phyloP scores from a whole-genome alignment of 2,329 filamentous ascomycete species.

The Colletotrichum salicis region DNA sequence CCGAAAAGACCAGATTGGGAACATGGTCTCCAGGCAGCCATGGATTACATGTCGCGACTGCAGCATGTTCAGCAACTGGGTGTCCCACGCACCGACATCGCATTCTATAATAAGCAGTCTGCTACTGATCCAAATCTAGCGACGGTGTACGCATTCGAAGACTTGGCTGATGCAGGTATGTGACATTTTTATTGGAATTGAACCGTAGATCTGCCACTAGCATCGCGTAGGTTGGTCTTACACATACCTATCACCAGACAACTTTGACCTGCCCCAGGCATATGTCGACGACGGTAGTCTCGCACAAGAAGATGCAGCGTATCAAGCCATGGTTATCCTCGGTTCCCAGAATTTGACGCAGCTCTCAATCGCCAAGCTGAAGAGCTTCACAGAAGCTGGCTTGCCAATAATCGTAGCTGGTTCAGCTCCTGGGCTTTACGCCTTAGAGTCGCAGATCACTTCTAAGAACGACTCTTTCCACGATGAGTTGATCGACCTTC shows the following conservation, averaged over 20 bases:
- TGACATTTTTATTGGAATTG: neutral
- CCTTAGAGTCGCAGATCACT: neutral
- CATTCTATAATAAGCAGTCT: constrained; percentile 13
- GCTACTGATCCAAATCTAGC: neutral
- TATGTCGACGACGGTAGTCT: constrained; percentile 48
- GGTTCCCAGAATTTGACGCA: constrained; percentile 50
- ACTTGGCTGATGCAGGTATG: constrained; percentile 29
- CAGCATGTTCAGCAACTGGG: constrained; percentile 52
- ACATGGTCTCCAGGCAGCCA: neutral
- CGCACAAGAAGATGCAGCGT: constrained; percentile 51
- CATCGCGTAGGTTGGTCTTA: constrained; percentile 49
- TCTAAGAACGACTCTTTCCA: neutral
- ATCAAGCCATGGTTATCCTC: constrained; percentile 54
- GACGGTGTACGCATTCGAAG: constrained; percentile 44
- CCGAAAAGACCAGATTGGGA: constrained; percentile 53
- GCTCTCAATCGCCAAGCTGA: constrained; percentile 45
- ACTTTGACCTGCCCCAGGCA: constrained; percentile 52
- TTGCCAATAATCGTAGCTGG: constrained; percentile 53
- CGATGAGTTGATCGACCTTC: neutral
- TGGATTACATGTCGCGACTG: constrained; percentile 48
- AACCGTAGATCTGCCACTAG: neutral
- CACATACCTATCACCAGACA: constrained; percentile 56
- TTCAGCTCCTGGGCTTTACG: neutral
- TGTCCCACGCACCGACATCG: constrained; percentile 38
- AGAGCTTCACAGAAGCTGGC: constrained; percentile 48